These are phyloP conservation scores for Plasmodium gallinaceum DNA, from an alignment of 169 alveolate genomes.

Conservation along the genomic window DNA sequence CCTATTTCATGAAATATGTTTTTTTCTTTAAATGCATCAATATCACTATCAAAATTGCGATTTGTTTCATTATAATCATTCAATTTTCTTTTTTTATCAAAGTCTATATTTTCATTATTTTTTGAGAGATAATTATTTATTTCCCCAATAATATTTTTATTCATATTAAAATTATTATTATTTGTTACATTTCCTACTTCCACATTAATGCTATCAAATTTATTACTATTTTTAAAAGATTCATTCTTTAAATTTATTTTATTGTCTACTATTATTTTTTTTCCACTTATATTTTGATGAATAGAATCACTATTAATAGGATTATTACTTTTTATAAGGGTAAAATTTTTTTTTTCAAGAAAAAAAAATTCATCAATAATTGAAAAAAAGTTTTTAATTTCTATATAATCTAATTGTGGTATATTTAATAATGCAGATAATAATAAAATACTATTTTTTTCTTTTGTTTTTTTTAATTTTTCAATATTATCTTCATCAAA, in stretches of 20 bases:
- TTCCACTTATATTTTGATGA: neutral
- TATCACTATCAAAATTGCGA: neutral
- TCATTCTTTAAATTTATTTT: neutral
- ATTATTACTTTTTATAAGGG: neutral
- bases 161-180: neutral
- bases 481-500: conserved; percentile 26
- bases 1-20: conserved; percentile 12
- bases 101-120: neutral
- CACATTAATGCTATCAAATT: neutral
- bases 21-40: conserved; percentile 11
- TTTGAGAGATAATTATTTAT: neutral
- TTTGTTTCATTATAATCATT: conserved; percentile 13
- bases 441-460: conserved; percentile 46
- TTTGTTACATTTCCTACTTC: neutral
- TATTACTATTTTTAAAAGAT: neutral
- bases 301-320: neutral
- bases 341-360: conserved; percentile 19
- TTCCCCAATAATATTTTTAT: neutral
- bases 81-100: conserved; percentile 28
- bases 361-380: conserved; percentile 70
- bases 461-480: conserved; percentile 16
- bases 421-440: conserved; percentile 51
- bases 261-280: neutral
- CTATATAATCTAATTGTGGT: conserved; percentile 49
- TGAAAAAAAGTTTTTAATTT: conserved; percentile 40